phyloP scores from a whole-genome alignment of 176 grass and related monocot genomes.

The Triticum aestivum region DNA sequence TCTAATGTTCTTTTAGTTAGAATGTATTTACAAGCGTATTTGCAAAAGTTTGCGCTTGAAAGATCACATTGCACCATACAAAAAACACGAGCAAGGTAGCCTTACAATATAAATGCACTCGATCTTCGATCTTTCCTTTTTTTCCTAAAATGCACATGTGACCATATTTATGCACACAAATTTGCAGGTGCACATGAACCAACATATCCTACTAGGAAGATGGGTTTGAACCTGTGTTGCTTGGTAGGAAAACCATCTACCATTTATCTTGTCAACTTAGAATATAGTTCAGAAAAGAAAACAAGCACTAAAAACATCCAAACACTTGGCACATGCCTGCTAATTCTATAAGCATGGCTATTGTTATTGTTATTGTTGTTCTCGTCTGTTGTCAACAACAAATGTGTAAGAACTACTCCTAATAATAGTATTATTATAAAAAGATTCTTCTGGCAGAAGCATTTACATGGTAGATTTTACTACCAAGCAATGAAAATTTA shows the following conservation, averaged over 20 bases:
- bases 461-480: constrained; percentile 8
- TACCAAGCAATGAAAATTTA: constrained; percentile 4
- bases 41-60: background rate
- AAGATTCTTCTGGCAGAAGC: background rate
- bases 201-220: no score
- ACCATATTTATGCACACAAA: background rate
- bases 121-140: background rate
- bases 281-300: constrained; percentile 1
- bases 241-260: background rate
- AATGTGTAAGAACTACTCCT: background rate
- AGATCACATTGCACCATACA: background rate
- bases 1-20: background rate
- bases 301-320: background rate
- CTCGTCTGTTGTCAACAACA: background rate
- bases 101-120: background rate
- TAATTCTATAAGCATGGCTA: background rate
- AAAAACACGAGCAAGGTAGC: background rate
- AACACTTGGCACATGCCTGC: background rate
- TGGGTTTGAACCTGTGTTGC: no score
- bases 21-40: background rate
- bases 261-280: background rate
- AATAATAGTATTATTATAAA: background rate
- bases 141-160: background rate
- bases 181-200: background rate
- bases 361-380: background rate